A percentile compares a stretch with the other conserved stretches of the same genome.
Conservation (phyloP, 2,329 filamentous ascomycete genomes). For the Blastomyces parvus region DNA sequence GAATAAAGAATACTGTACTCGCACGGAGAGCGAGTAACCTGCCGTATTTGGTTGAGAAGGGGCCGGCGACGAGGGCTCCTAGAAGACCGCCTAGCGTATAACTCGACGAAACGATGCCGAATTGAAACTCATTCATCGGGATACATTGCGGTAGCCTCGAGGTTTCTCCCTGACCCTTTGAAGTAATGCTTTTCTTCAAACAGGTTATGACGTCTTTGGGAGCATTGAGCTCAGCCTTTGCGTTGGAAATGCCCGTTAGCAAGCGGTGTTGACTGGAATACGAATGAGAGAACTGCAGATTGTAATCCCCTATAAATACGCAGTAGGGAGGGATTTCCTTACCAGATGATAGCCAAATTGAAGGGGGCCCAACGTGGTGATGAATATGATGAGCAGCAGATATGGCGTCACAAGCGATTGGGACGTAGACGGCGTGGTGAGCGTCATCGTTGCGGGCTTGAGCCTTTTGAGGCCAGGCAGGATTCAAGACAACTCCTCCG, state of each 20-base stretch:
- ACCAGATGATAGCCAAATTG: slow-evolving; percentile 94
- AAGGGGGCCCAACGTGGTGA: slow-evolving; percentile 75
- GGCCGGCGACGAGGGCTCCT: slow-evolving; percentile 71
- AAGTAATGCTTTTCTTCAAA: slow-evolving; percentile 48
- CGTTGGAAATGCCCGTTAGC: slow-evolving; percentile 9
- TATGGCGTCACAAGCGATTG: slow-evolving; percentile 55
- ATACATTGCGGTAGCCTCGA: slow-evolving; percentile 60
- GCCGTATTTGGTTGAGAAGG: slow-evolving; percentile 66
- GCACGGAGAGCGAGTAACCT: slow-evolving; percentile 65
- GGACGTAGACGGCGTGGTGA: neutral
- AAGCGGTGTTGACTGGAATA: slow-evolving; percentile 8
- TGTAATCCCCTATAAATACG: neutral
- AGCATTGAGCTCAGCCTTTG: slow-evolving; percentile 83
- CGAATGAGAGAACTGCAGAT: neutral
- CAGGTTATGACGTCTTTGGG: slow-evolving; percentile 92
- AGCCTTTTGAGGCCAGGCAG: neutral
- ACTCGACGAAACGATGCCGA: slow-evolving; percentile 78
- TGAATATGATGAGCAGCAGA: slow-evolving; percentile 63
- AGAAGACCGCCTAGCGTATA: slow-evolving; percentile 83
- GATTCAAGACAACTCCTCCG: no score
- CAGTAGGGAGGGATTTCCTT: slow-evolving; percentile 22
- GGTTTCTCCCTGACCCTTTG: slow-evolving; percentile 19
- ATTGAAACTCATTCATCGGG: slow-evolving; percentile 70
- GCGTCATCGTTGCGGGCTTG: neutral
- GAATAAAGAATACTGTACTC: slow-evolving; percentile 65